phyloP scores from a whole-genome alignment of 202 grass and related monocot species.

The Brachypodium distachyon region DNA sequence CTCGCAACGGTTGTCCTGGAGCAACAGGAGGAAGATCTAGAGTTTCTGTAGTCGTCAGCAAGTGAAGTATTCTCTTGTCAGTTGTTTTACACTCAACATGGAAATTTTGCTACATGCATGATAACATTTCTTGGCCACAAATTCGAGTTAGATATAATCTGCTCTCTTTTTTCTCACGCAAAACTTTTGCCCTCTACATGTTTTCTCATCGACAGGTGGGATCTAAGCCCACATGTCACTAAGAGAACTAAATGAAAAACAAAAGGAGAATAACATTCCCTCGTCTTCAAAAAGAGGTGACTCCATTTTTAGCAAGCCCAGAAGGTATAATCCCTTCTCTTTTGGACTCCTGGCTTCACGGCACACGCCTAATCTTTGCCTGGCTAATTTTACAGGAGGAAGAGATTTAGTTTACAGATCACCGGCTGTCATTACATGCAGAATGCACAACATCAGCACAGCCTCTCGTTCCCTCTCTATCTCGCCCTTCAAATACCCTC shows the following conservation, averaged over 20 bases:
- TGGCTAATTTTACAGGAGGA: background rate
- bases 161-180: background rate
- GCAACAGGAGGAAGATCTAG: slow-evolving; percentile 46
- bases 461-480: slow-evolving; percentile 12
- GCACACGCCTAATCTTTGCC: too few species aligned
- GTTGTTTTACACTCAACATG: background rate
- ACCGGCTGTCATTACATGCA: slow-evolving; percentile 10
- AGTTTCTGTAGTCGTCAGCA: slow-evolving; percentile 43
- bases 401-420: background rate
- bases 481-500: slow-evolving; percentile 28
- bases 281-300: background rate
- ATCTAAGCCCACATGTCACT: background rate
- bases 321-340: background rate
- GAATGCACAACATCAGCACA: background rate
- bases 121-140: background rate
- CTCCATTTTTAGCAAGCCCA: background rate
- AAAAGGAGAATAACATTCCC: too few species aligned
- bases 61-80: background rate
- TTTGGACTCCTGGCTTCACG: background rate
- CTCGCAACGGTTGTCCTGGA: slow-evolving; percentile 59
- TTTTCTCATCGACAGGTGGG: background rate
- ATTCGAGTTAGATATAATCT: background rate
- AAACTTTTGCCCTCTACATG: background rate
- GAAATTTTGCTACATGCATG: background rate
- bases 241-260: background rate